Evolutionary conservation across 495 filamentous ascomycete genomes (phyloP).

Genomic region (Massariosphaeria phaeospora): DNA sequence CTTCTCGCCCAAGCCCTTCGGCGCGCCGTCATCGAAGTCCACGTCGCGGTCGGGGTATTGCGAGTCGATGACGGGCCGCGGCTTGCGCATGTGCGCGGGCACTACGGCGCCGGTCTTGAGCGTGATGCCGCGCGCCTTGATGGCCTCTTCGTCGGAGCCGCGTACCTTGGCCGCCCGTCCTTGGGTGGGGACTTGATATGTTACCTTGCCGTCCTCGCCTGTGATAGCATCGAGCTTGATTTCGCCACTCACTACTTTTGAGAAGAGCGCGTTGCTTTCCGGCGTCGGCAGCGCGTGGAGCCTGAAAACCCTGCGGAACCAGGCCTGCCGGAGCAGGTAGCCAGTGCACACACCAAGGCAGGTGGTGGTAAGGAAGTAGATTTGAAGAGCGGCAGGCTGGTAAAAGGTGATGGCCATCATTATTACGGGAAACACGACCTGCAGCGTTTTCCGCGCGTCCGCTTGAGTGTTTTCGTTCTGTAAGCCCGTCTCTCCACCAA

Average conservation of each 20-base stretch:
- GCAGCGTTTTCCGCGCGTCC: conserved; percentile 49
- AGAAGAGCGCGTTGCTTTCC: not conserved
- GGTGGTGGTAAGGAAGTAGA: conserved; percentile 62
- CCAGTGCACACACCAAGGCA: conserved; percentile 55
- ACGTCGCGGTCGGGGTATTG: not conserved
- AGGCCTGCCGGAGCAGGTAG: conserved; percentile 47
- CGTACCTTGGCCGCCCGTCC: not conserved
- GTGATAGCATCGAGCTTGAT: not conserved
- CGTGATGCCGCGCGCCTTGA: conserved; percentile 43
- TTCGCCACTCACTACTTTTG: not conserved
- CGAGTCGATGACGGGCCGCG: not conserved
- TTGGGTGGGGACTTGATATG: conserved; percentile 2
- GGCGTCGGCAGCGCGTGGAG: conserved; percentile 47
- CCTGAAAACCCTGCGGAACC: conserved; percentile 48
- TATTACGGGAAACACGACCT: conserved; percentile 56
- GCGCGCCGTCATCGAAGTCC: conserved; percentile 17
- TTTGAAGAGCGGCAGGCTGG: conserved; percentile 64
- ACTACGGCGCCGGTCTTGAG: conserved; percentile 45
- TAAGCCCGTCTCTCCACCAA: conserved; percentile 50
- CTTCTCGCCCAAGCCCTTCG: conserved; percentile 31
- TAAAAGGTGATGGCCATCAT: conserved; percentile 57
- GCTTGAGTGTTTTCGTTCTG: conserved; percentile 7
- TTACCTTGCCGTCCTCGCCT: conserved; percentile 4
- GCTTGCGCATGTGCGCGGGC: not conserved
- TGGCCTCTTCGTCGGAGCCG: not conserved